These are phyloP conservation scores for Penicillium sp. DNA, from an alignment of 2,329 filamentous ascomycete species.

Conservation along the genomic window DNA sequence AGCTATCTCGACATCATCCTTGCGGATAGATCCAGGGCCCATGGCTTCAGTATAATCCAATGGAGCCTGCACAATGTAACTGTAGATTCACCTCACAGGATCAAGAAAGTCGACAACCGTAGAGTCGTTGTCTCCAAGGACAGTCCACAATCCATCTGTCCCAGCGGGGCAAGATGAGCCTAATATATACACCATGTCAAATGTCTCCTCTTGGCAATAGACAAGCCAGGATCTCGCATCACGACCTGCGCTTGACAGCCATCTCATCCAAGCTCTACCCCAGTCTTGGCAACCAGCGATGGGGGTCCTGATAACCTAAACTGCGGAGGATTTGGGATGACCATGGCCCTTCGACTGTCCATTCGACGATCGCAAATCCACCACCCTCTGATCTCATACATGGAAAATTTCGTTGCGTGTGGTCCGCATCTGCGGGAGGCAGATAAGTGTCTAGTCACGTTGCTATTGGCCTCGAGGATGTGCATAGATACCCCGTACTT, in stretches of 20 bases:
- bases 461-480: background rate
- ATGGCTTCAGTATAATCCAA: conserved; percentile 2
- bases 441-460: background rate
- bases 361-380: background rate
- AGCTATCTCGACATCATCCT: conserved; percentile 16
- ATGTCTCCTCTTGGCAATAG: conserved; percentile 9
- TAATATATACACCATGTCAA: conserved; percentile 13
- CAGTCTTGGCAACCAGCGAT: conserved; percentile 4
- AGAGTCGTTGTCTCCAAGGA: background rate
- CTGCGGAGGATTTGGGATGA: conserved; percentile 10
- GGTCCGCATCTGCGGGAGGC: background rate
- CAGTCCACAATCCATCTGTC: background rate
- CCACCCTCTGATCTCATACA: background rate
- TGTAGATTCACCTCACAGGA: background rate
- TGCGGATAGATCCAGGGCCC: conserved; percentile 12
- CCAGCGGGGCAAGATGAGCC: background rate
- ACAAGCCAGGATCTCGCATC: background rate
- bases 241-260: background rate
- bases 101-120: background rate
- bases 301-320: conserved; percentile 6
- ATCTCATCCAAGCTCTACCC: background rate
- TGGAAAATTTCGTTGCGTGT: background rate
- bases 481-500: background rate
- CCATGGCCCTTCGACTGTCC: background rate
- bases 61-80: background rate